phyloP scores from a whole-genome alignment of 768 basidiomycete genomes.

The Rhodotorula toruloides region DNA sequence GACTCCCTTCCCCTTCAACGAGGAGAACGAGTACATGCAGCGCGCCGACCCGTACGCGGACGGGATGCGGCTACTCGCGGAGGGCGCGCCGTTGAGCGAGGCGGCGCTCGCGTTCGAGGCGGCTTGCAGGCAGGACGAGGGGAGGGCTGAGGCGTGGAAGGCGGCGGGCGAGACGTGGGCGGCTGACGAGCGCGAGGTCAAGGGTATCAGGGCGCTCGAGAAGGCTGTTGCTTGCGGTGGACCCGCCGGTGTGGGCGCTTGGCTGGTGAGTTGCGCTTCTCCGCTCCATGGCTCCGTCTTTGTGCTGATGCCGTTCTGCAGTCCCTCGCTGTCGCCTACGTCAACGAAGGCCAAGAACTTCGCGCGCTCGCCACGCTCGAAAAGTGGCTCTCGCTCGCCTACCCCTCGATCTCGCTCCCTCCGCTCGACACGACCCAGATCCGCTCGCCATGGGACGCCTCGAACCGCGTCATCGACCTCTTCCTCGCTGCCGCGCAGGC shows the following conservation, averaged over 20 bases:
- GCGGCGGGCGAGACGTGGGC: conserved; percentile 77
- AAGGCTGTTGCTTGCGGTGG: conserved; percentile 48
- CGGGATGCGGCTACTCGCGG: conserved; percentile 69
- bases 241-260: conserved; percentile 67
- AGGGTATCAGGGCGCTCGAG: conserved; percentile 50
- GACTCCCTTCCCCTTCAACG: conserved; percentile 42
- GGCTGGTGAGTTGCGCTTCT: conserved; percentile 57
- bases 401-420: conserved; percentile 45
- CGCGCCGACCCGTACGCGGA: conserved; percentile 50
- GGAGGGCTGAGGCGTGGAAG: conserved; percentile 82
- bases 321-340: conserved; percentile 93
- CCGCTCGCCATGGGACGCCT: conserved; percentile 65
- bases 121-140: conserved; percentile 73
- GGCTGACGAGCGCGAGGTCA: conserved; percentile 51
- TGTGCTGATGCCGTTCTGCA: conserved; percentile 44
- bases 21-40: conserved; percentile 44
- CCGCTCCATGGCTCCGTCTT: too few species aligned
- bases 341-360: conserved; percentile 85
- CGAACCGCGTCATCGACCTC: conserved; percentile 70
- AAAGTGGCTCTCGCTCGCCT: conserved; percentile 72
- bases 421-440: conserved; percentile 21
- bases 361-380: conserved; percentile 79
- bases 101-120: conserved; percentile 83
- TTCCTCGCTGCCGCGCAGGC: conserved; percentile 74
- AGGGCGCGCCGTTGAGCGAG: conserved; percentile 80